Conservation (phyloP, 139 green algal genomes). For the Coelastrella sp. region DNA sequence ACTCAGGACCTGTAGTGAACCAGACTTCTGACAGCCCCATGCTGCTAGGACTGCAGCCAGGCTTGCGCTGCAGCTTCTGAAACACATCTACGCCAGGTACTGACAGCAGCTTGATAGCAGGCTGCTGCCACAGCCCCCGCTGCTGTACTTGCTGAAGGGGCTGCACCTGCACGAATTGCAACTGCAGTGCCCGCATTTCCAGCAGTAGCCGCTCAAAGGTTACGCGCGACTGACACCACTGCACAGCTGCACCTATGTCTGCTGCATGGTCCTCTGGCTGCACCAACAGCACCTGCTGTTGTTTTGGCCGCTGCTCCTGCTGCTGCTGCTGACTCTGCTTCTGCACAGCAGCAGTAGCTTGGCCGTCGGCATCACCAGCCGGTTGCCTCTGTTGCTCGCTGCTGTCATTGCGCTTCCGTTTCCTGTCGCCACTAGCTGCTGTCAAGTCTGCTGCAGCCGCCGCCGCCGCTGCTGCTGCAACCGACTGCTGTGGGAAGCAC, state of each 20-base stretch:
- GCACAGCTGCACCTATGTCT: constrained; percentile 14
- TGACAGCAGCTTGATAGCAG: not conserved
- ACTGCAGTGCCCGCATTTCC: constrained; percentile 29
- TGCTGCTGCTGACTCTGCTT: constrained; percentile 2
- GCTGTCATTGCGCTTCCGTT: constrained; percentile 22
- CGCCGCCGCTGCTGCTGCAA: not conserved
- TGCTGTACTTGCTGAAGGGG: constrained; percentile 32
- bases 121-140: constrained; percentile 16
- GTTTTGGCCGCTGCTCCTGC: constrained; percentile 24
- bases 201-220: constrained; percentile 35
- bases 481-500: not conserved
- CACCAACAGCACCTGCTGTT: constrained; percentile 2
- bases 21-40: constrained; percentile 31
- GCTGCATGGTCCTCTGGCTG: constrained; percentile 32
- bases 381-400: not conserved
- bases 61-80: constrained; percentile 1
- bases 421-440: not conserved
- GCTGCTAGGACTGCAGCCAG: not conserved
- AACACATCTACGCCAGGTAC: constrained; percentile 28
- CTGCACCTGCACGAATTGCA: constrained; percentile 14
- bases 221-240: constrained; percentile 16
- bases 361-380: not conserved
- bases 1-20: constrained; percentile 6
- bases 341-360: not conserved
- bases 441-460: not conserved